A percentile compares a stretch with the other conserved stretches of the same genome.
These are phyloP conservation scores for Colletotrichum melonis DNA, from an alignment of 2,329 filamentous ascomycete species.

Conservation along the genomic window DNA sequence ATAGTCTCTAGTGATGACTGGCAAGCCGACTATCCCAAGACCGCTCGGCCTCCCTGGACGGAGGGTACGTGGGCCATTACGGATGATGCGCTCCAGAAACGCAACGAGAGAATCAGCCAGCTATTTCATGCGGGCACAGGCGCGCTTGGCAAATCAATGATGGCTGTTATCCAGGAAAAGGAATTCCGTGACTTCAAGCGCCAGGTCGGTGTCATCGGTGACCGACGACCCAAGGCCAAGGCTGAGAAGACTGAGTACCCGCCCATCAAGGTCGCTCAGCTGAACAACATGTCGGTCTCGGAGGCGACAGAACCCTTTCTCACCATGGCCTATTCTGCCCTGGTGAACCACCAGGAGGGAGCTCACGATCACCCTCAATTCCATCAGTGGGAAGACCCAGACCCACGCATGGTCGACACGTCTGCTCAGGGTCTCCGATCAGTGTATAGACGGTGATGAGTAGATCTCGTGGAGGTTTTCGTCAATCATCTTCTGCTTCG, in stretches of 20 bases:
- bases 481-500: slow-evolving; percentile 22
- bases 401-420: slow-evolving; percentile 9
- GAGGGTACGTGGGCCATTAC: slow-evolving; percentile 38
- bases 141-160: slow-evolving; percentile 47
- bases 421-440: slow-evolving; percentile 17
- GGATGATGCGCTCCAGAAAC: slow-evolving; percentile 40
- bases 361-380: background rate
- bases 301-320: slow-evolving; percentile 56
- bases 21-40: slow-evolving; percentile 37
- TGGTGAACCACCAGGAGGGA: slow-evolving; percentile 38
- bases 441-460: slow-evolving; percentile 21
- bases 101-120: slow-evolving; percentile 44
- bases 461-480: background rate
- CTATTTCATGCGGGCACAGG: slow-evolving; percentile 54
- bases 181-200: slow-evolving; percentile 42
- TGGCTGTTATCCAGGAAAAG: slow-evolving; percentile 45
- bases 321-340: slow-evolving; percentile 51
- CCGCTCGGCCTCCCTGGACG: slow-evolving; percentile 28
- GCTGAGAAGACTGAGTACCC: slow-evolving; percentile 40
- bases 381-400: slow-evolving; percentile 20
- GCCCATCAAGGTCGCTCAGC: slow-evolving; percentile 49
- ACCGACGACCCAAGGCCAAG: slow-evolving; percentile 46
- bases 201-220: slow-evolving; percentile 51
- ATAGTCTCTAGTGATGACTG: slow-evolving; percentile 38
- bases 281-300: slow-evolving; percentile 48